Evolutionary conservation across 176 grass and related monocot species (phyloP).

Genomic region (Olyra latifolia): DNA sequence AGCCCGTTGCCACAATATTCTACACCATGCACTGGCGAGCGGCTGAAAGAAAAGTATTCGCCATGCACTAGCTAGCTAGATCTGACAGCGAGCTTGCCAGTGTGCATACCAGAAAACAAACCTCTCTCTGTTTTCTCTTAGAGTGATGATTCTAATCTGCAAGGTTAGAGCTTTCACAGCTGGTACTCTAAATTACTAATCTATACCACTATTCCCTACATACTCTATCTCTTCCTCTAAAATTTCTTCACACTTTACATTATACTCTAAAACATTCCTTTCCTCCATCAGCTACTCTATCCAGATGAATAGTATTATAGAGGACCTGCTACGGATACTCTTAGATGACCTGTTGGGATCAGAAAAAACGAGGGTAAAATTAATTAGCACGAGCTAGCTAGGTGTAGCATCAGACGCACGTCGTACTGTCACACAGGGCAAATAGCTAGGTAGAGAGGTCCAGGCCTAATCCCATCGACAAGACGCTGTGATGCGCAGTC

Average conservation of each 20-base stretch:
- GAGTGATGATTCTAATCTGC: background rate
- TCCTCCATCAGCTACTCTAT: too few relatives aligned
- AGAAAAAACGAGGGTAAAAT: background rate
- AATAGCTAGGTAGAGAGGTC: background rate
- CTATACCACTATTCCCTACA: too few relatives aligned
- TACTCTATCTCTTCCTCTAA: too few relatives aligned
- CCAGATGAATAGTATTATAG: too few relatives aligned
- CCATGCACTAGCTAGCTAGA: background rate
- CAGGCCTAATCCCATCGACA: background rate
- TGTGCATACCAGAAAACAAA: background rate
- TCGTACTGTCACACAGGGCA: slow-evolving; percentile 16
- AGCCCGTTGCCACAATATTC: slow-evolving; percentile 8
- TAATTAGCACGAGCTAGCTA: background rate
- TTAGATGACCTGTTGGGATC: slow-evolving; percentile 18
- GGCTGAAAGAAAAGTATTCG: background rate
- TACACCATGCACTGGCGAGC: slow-evolving; percentile 2
- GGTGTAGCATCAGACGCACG: background rate
- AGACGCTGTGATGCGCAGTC: slow-evolving; percentile 29
- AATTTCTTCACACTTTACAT: too few relatives aligned
- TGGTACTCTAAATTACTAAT: too few relatives aligned
- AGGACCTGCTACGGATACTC: too few relatives aligned
- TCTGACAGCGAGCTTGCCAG: background rate
- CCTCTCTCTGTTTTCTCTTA: background rate
- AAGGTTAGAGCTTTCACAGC: too few relatives aligned
- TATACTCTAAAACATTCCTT: too few relatives aligned